These are phyloP conservation scores for Graphilbum fragrans DNA, from an alignment of 2,329 filamentous ascomycete species.

Conservation along the genomic window DNA sequence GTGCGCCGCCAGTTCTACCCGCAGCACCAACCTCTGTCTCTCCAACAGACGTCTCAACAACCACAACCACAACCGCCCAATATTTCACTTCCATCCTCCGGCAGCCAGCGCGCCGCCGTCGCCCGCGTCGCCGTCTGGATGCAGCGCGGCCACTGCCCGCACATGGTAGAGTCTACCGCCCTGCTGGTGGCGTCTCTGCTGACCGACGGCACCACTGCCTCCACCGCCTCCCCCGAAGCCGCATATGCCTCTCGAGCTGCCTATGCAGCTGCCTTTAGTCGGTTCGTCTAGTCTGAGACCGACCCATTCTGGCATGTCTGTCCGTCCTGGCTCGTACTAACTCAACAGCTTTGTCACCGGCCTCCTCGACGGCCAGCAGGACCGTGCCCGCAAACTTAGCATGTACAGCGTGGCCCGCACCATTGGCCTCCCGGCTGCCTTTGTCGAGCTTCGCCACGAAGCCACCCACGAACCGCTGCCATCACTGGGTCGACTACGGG, in stretches of 20 bases:
- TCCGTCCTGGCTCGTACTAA: too few relatives aligned
- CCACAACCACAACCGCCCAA: too few relatives aligned
- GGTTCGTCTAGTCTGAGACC: conserved; percentile 32
- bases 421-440: conserved; percentile 59
- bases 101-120: conserved; percentile 37
- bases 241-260: conserved; percentile 14
- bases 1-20: conserved; percentile 56
- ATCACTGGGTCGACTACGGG: conserved; percentile 58
- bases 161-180: conserved; percentile 69
- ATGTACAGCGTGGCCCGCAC: conserved; percentile 63
- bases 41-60: too few relatives aligned
- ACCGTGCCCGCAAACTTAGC: conserved; percentile 53
- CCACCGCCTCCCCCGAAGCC: conserved; percentile 8
- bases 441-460: conserved; percentile 83
- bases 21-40: conserved; percentile 4
- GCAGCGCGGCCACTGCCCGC: conserved; percentile 61
- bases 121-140: conserved; percentile 55
- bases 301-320: not conserved
- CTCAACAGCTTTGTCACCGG: conserved; percentile 61
- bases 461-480: conserved; percentile 84
- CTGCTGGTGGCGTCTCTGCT: conserved; percentile 38
- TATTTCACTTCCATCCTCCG: too few relatives aligned
- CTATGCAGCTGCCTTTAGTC: conserved; percentile 61
- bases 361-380: conserved; percentile 61
- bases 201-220: not conserved